Base-by-base conservation (phyloP, 805 yeast genomes). In the Priceomyces haplophilus region DNA sequence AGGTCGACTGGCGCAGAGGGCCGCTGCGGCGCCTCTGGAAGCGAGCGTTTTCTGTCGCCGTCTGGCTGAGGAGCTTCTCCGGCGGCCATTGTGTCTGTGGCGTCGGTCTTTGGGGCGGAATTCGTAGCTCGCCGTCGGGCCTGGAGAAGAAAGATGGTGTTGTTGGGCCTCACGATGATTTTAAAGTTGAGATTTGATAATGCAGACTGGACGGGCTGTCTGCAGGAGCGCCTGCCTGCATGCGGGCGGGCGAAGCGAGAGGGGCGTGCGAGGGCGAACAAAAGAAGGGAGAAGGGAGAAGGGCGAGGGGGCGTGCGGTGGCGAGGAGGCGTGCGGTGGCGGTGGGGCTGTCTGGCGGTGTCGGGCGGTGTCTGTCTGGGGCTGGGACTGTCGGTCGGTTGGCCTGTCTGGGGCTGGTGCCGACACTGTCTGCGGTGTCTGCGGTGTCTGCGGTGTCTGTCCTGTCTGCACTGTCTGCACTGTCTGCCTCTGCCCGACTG, bases 111-210 rank as follows among this genome's bases (percentile, higher is more conserved):
- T n/a, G n/a, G 13, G 25, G 31, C 31, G 5, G n/a, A 11, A 5
- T 27, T 10, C n/a, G n/a, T n/a, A 10, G n/a, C n/a, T 27, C 15
- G 11, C 31, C 31, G n/a, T 27, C 5, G 31, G 15, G 15, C 15
- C 15, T 27, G 11, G 31, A 11, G 15, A 27, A n/a, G 15, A 12
- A 21, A 7, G 18, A 10, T 11, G 18, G 7, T 15, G 16, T 33
- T 32, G 34, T 33, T 41, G 24, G 24, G 15, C 35, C 25, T 12
- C 34, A 19, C 24, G 43, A n/a, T 27, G 31, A 15, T 27, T n/a
- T 11, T 11, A 27, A 27, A n/a, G 15, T 11, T 12, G 5, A 27
- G 8, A n/a, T 16, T 42, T 30, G 20, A 15, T 34, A 4, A 20
- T 15, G 19, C n/a, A 19, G 6, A 18, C 21, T 37, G 34, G 13